Conservation (phyloP, 2,329 filamentous ascomycete genomes). For the Thielaviopsis euricoi region DNA sequence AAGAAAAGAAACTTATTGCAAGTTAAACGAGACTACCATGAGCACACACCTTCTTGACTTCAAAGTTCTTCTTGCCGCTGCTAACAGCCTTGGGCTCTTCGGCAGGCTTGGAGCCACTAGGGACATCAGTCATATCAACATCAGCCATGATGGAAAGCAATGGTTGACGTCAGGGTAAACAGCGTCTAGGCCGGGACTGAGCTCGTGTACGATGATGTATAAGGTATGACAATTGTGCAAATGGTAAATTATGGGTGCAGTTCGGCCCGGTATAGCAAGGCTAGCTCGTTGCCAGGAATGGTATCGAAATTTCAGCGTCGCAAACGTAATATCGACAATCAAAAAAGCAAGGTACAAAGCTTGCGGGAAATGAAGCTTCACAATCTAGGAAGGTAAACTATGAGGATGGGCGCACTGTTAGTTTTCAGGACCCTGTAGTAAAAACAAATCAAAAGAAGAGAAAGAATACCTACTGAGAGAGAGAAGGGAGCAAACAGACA, state of each 20-base stretch:
- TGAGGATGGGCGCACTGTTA: not conserved
- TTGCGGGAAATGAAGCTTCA: conserved; percentile 16
- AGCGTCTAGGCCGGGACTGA: not conserved
- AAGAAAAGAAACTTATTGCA: not conserved
- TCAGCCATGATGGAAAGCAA: conserved; percentile 56
- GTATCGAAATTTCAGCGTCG: not conserved
- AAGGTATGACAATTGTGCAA: not conserved
- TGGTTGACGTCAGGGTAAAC: not conserved
- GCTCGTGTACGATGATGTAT: not conserved
- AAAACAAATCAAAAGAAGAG: not conserved
- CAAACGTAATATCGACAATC: not conserved
- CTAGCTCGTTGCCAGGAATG: not conserved
- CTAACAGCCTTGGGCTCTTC: conserved; percentile 28
- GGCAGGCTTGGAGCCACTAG: conserved; percentile 39
- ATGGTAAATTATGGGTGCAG: not conserved
- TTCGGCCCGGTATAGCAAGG: not conserved
- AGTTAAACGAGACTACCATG: not conserved
- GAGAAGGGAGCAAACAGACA: not conserved
- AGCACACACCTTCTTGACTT: conserved; percentile 78
- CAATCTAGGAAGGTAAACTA: not conserved
- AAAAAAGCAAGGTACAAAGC: conserved; percentile 17
- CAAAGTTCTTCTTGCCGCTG: conserved; percentile 84
- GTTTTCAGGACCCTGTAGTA: not conserved
- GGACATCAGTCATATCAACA: conserved; percentile 88
- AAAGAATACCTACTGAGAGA: not conserved